Base-by-base conservation (phyloP, 129 eudicot genomes). In the Gnaphalium uliginosum region DNA sequence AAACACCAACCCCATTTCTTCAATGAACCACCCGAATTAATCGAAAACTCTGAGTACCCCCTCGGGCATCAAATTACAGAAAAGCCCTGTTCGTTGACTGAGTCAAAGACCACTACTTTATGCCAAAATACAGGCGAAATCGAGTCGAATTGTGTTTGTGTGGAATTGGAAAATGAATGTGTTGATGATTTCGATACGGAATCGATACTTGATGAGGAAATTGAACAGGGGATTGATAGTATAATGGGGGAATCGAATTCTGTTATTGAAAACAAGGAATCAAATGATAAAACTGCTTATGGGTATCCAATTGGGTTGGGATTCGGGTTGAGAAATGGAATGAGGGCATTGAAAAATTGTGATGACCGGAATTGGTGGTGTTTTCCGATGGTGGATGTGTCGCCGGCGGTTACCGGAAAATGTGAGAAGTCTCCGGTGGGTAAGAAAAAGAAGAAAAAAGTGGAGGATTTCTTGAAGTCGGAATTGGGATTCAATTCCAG, bases 231-330 rank as follows among this genome's bases (percentile, higher is more conserved):
- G 18, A 90, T 94, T 58, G 96, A 94, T 65, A 87, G 96, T 69
- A 91, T 94, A 62, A 78, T 94, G 96, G 99, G 99, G 66, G 91
- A 88, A 1, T 43, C 74, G 6, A 87, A 84, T 9, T n/a, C 65
- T 0, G 22, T 57, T 32, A 3, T n/a, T 8, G 69, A 64, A 21
- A 61, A 33, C 23, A 66, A 76, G 15, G 84, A 81, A 66, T 57
- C 76, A 4, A 77, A 66, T 53, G 68, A 23, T 18, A 39, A 2
- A 43, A 8, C 4, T 63, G 53, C 8, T 59, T 54, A 88, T 66
- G 97, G 96, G 24, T 91, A 83, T 62, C 99, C 99, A 26, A 53
- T 94, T 54, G 97, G 96, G 19, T 5, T 93, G 43, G 96, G 98
- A 19, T 86, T 86, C 54, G 88, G 83, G 66, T 63, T 86, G 81